phyloP scores from a whole-genome alignment of 805 yeast species.

The Metschnikowia noctiluminum region DNA sequence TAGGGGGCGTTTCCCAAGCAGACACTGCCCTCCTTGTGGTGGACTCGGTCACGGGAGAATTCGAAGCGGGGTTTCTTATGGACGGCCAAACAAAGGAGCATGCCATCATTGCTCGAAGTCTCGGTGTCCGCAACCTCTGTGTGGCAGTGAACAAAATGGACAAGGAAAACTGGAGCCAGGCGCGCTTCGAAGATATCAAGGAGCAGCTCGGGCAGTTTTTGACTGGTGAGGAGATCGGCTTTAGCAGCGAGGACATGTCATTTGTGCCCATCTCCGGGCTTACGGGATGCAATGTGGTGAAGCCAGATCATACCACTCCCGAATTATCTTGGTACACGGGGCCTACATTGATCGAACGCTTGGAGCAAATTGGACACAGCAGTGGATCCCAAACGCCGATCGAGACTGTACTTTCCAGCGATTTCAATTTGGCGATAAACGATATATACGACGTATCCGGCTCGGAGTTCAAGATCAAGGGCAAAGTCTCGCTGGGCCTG shows the following conservation, averaged over 20 bases:
- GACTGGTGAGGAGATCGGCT: slow-evolving; percentile 49
- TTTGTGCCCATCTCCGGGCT: slow-evolving; percentile 72
- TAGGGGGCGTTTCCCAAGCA: slow-evolving; percentile 77
- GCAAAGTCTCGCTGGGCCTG: slow-evolving; percentile 65
- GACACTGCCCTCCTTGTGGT: slow-evolving; percentile 71
- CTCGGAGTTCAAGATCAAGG: slow-evolving; percentile 53
- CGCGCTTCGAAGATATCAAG: slow-evolving; percentile 49
- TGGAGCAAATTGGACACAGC: slow-evolving; percentile 29
- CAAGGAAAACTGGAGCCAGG: slow-evolving; percentile 52
- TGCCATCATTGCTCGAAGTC: slow-evolving; percentile 59
- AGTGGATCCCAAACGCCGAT: neutral
- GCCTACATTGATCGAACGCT: slow-evolving; percentile 38
- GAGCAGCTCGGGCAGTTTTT: slow-evolving; percentile 50
- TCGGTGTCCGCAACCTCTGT: slow-evolving; percentile 61
- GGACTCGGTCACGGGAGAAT: slow-evolving; percentile 63
- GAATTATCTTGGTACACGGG: slow-evolving; percentile 48
- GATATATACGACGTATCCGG: slow-evolving; percentile 54
- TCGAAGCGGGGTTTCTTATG: slow-evolving; percentile 63
- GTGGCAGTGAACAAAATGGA: slow-evolving; percentile 74
- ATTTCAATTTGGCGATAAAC: slow-evolving; percentile 57
- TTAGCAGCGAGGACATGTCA: slow-evolving; percentile 33
- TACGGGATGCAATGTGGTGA: slow-evolving; percentile 62
- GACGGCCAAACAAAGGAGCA: slow-evolving; percentile 82
- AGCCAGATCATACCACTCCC: slow-evolving; percentile 25
- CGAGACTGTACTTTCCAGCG: slow-evolving; percentile 19